Percentiles rank a stretch among this genome's conserved stretches.
Evolutionary conservation across 2,329 filamentous ascomycete species (phyloP).

Genomic region (Cladosporium sp.): DNA sequence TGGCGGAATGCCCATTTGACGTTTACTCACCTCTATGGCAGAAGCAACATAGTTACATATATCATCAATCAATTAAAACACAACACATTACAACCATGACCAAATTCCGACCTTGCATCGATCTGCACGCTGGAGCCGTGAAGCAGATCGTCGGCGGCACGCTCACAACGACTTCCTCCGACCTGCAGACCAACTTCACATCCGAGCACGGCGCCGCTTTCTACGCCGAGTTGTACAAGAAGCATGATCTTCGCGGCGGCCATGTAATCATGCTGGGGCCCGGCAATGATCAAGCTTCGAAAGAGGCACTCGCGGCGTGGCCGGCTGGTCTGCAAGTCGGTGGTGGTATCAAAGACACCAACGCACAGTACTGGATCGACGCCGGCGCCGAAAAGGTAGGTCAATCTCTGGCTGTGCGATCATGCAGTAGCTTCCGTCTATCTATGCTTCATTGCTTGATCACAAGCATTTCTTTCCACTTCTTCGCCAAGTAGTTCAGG

Average conservation of each 20-base stretch:
- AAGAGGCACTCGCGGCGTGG: conserved; percentile 76
- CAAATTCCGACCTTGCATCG: conserved; percentile 91
- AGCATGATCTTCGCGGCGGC: conserved; percentile 71
- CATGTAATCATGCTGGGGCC: conserved; percentile 97
- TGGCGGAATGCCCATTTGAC: conserved; percentile 6
- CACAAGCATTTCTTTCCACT: not conserved
- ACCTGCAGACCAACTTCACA: conserved; percentile 86
- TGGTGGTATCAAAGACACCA: conserved; percentile 85
- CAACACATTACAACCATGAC: conserved; percentile 63
- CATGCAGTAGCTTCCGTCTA: not conserved
- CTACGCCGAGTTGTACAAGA: conserved; percentile 79
- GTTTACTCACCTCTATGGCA: not conserved
- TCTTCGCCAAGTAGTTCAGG: not conserved
- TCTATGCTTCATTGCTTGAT: not conserved
- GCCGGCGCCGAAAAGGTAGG: conserved; percentile 84
- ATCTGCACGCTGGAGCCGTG: conserved; percentile 93
- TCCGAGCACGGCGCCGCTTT: conserved; percentile 78
- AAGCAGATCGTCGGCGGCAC: conserved; percentile 99
- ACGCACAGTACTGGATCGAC: conserved; percentile 83
- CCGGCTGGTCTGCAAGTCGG: conserved; percentile 80
- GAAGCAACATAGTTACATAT: not conserved
- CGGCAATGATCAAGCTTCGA: conserved; percentile 78
- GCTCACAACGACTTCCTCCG: conserved; percentile 56
- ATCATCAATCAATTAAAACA: not conserved
- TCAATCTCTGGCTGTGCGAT: not conserved